Evolutionary conservation across 805 yeast species (phyloP), one percentile per base, ranked within the genome.

Genomic region (Brettanomyces anomalus): DNA sequence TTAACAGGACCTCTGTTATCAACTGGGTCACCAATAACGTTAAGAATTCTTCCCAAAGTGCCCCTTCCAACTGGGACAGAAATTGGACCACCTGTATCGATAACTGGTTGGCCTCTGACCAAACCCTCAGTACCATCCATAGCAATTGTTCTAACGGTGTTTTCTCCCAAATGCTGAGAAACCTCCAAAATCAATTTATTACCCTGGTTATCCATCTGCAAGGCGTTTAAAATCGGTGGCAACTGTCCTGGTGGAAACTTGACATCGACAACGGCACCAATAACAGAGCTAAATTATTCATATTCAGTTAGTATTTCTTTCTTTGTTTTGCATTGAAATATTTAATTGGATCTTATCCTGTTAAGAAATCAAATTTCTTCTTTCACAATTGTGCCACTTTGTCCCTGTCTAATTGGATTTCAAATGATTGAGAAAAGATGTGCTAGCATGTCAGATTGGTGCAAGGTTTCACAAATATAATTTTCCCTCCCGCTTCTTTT

Each of bases 121-220:
- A 93, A 82, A 87, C 98, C 98, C 74, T 90, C 97, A 60, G 98
- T 93, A 86, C 97, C 97, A 72, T 93, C 98, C 98, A 93, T 93
- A 67, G 98, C 97, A 84, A 93, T 93, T 68, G 98, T 84, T 84
- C 98, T 90, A 70, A 93, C 97, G 61, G 97, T 85, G 85, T 88
- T 88, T 79, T 93, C 97, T 80, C 98, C 98, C 72, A 93, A 81
- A 75, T 93, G 98, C 79, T 93, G 98, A 63, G 98, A 93, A 61
- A 93, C 98, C 77, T 93, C 98, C 64, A 93, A 81, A 56, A 93
- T 88, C 66, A 93, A 81, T 64, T 77, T 77, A 39, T 44, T 20
- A 55, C 70, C 70, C 61, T 88, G 89, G 55, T 76, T 70, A 68
- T 86, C 79, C 66, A 93, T 79, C 71, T 85, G 88, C 64, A 93